Percentiles rank a stretch among this genome's conserved stretches.
Conservation (phyloP, 108 stramenopile genomes). For the Fistulifera solaris region DNA sequence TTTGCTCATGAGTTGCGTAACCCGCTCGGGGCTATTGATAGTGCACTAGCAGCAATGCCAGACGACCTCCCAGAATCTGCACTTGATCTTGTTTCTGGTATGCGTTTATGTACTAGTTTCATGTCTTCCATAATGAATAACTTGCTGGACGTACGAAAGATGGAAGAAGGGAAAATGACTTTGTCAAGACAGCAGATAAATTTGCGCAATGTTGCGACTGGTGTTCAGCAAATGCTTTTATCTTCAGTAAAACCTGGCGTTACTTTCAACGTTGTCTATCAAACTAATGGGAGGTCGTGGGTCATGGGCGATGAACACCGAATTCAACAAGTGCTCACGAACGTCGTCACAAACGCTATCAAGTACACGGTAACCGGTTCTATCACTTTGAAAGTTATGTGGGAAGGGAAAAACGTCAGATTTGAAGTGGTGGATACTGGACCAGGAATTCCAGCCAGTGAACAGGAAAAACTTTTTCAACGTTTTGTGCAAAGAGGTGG, state of each 20-base stretch:
- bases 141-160: constrained; percentile 55
- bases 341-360: constrained; percentile 62
- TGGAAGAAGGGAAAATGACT: constrained; percentile 67
- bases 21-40: constrained; percentile 58
- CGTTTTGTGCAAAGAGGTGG: constrained; percentile 67
- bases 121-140: constrained; percentile 75
- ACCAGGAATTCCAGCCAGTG: constrained; percentile 63
- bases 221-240: constrained; percentile 45
- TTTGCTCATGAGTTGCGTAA: constrained; percentile 68
- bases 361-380: constrained; percentile 58
- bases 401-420: constrained; percentile 7
- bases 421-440: constrained; percentile 65
- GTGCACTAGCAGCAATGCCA: constrained; percentile 50
- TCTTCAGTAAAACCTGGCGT: constrained; percentile 41
- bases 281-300: constrained; percentile 26
- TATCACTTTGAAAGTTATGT: not conserved
- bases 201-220: constrained; percentile 14
- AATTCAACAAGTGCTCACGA: constrained; percentile 58
- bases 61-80: constrained; percentile 35
- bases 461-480: constrained; percentile 59
- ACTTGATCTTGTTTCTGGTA: constrained; percentile 28
- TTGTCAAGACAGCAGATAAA: constrained; percentile 25
- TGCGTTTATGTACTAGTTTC: constrained; percentile 54
- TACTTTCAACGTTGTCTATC: constrained; percentile 9
- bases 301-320: constrained; percentile 54